Percentiles rank a stretch among this genome's conserved stretches.
These are phyloP conservation scores for Pichia sp. DNA, from an alignment of 1,139 yeast species.

Conservation along the genomic window DNA sequence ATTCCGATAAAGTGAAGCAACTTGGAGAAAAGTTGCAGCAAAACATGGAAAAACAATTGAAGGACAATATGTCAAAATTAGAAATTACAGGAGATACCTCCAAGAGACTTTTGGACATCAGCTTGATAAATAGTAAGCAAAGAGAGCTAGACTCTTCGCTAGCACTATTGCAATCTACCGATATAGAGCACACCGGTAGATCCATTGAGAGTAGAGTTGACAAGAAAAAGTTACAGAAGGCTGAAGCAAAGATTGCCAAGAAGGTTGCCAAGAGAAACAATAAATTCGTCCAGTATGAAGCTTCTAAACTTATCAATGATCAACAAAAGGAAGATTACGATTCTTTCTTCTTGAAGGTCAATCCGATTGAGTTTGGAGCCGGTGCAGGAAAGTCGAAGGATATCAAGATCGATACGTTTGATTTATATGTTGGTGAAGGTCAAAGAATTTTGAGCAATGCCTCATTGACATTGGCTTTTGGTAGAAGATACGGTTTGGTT, in stretches of 20 bases:
- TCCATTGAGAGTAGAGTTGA: constrained; percentile 92
- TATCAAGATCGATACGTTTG: constrained; percentile 87
- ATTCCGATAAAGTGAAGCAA: constrained; percentile 43
- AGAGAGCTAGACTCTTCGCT: constrained; percentile 70
- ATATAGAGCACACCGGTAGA: constrained; percentile 88
- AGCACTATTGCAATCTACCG: constrained; percentile 72
- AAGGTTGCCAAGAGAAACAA: constrained; percentile 92
- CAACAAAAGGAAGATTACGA: constrained; percentile 73
- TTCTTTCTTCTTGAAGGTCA: constrained; percentile 88
- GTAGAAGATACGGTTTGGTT: constrained; percentile 93
- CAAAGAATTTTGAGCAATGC: constrained; percentile 89
- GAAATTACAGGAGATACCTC: constrained; percentile 73
- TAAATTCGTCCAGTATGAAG: constrained; percentile 85
- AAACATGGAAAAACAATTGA: constrained; percentile 52
- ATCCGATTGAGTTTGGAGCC: constrained; percentile 87
- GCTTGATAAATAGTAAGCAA: constrained; percentile 60
- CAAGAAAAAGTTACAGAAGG: constrained; percentile 92
- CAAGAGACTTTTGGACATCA: constrained; percentile 70
- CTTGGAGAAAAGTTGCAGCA: constrained; percentile 45
- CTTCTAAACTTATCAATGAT: constrained; percentile 76
- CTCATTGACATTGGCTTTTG: constrained; percentile 78
- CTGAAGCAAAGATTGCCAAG: constrained; percentile 93
- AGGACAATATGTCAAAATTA: constrained; percentile 65
- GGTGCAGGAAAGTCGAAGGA: constrained; percentile 94
- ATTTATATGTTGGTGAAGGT: constrained; percentile 92